phyloP scores from a whole-genome alignment of 352 stramenopile species.

The Globisporangium radiosum region DNA sequence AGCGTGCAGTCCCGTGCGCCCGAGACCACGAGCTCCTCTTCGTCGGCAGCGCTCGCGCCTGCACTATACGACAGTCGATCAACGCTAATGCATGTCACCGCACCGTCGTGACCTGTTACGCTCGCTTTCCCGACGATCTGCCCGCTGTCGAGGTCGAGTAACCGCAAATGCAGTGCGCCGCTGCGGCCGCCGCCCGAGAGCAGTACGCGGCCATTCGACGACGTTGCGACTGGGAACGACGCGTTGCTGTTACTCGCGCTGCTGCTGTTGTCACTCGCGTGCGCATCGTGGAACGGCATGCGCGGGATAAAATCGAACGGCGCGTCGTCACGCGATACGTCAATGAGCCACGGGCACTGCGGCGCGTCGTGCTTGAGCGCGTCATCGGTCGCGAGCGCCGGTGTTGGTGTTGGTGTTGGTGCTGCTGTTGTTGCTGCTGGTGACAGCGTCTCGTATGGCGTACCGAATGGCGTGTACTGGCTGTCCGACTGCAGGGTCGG shows the following conservation, averaged over 20 bases:
- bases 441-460: conserved; percentile 1
- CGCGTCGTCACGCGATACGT: conserved; percentile 61
- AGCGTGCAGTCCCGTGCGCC: conserved; percentile 64
- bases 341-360: conserved; percentile 60
- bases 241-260: background rate
- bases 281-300: conserved; percentile 64
- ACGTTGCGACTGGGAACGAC: conserved; percentile 57
- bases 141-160: conserved; percentile 76
- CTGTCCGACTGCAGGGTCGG: background rate
- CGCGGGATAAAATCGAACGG: conserved; percentile 78
- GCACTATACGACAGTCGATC: conserved; percentile 50
- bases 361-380: background rate
- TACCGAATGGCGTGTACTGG: conserved; percentile 2
- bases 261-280: conserved; percentile 12
- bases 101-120: conserved; percentile 60
- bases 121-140: conserved; percentile 79
- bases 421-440: background rate
- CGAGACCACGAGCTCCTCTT: conserved; percentile 71
- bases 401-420: background rate
- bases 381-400: background rate
- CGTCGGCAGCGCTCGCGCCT: conserved; percentile 23
- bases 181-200: conserved; percentile 65
- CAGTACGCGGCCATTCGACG: conserved; percentile 64
- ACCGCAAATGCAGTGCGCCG: conserved; percentile 66
- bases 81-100: conserved; percentile 67